Evolutionary conservation across 192 early-diverging fungal species (phyloP).

Genomic region (Umbelopsis sp.): DNA sequence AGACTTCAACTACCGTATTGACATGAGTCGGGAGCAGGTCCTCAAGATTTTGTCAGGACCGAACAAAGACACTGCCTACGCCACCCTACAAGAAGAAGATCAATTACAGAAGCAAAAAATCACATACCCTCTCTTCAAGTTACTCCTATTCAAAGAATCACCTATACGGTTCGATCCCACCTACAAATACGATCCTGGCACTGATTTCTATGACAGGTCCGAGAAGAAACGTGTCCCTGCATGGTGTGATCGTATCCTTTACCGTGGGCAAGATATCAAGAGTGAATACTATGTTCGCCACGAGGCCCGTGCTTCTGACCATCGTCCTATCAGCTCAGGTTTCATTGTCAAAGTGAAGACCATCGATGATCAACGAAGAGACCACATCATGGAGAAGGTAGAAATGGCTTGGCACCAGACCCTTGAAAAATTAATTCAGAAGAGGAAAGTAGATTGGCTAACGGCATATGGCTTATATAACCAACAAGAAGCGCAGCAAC

Average conservation of each 20-base stretch:
- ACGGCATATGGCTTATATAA: neutral
- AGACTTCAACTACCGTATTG: constrained; percentile 96
- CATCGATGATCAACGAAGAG: constrained; percentile 55
- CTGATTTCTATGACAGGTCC: constrained; percentile 84
- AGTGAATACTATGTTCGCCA: constrained; percentile 62
- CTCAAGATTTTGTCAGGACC: constrained; percentile 35
- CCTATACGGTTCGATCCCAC: constrained; percentile 87
- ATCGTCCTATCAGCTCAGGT: constrained; percentile 78
- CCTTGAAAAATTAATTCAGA: constrained; percentile 27
- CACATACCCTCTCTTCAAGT: constrained; percentile 70
- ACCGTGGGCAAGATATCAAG: constrained; percentile 46
- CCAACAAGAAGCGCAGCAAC: neutral
- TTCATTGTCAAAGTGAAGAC: constrained; percentile 65
- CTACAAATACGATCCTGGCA: constrained; percentile 94
- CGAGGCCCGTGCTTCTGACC: constrained; percentile 79
- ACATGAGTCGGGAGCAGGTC: constrained; percentile 66
- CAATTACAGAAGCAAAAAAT: constrained; percentile 56
- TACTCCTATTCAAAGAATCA: constrained; percentile 77
- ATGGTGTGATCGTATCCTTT: constrained; percentile 95
- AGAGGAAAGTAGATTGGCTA: constrained; percentile 25
- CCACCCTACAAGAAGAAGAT: constrained; percentile 62
- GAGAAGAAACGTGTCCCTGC: constrained; percentile 93
- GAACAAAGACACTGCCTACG: constrained; percentile 40
- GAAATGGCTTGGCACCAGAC: constrained; percentile 46
- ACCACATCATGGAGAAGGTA: constrained; percentile 48